These are phyloP conservation scores for Periconia digitata DNA, from an alignment of 2,329 filamentous ascomycete species.

Conservation along the genomic window DNA sequence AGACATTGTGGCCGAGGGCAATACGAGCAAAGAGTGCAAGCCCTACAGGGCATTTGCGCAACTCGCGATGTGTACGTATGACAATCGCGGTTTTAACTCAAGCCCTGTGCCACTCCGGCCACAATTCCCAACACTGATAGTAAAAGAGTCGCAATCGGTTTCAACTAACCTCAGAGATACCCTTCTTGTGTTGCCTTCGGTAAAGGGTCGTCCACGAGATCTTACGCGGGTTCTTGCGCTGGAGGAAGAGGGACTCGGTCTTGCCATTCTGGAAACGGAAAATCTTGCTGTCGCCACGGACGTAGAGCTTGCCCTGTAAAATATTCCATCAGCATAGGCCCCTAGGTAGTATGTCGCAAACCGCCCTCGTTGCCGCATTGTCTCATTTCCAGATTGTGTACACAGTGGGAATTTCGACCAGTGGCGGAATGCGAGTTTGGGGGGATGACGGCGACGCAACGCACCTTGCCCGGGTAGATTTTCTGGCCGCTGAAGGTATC, in stretches of 20 bases:
- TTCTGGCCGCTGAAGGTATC: conserved; percentile 76
- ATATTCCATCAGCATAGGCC: conserved; percentile 32
- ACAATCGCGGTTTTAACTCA: conserved; percentile 4
- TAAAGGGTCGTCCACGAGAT: conserved; percentile 98
- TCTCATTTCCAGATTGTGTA: conserved; percentile 13
- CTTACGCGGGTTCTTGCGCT: conserved; percentile 99
- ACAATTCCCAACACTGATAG: conserved; percentile 2
- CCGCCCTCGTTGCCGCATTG: conserved; percentile 11
- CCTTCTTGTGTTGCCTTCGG: conserved; percentile 99
- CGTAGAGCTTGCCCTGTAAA: conserved; percentile 93
- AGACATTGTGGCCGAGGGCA: not conserved
- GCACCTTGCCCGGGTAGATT: conserved; percentile 80
- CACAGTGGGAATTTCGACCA: conserved; percentile 25
- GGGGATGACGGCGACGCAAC: conserved; percentile 32
- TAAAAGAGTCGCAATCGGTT: conserved; percentile 2
- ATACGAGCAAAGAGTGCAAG: not conserved
- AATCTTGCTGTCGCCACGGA: conserved; percentile 99
- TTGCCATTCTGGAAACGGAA: conserved; percentile 99
- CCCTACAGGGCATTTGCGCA: not conserved
- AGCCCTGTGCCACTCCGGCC: conserved; percentile 22
- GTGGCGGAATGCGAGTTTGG: conserved; percentile 14
- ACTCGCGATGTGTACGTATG: not conserved
- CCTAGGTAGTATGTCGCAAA: conserved; percentile 12
- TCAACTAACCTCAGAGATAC: conserved; percentile 93
- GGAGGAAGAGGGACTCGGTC: conserved; percentile 98